Base-by-base conservation (phyloP, 2,329 filamentous ascomycete genomes). In the Ascochyta pisi region DNA sequence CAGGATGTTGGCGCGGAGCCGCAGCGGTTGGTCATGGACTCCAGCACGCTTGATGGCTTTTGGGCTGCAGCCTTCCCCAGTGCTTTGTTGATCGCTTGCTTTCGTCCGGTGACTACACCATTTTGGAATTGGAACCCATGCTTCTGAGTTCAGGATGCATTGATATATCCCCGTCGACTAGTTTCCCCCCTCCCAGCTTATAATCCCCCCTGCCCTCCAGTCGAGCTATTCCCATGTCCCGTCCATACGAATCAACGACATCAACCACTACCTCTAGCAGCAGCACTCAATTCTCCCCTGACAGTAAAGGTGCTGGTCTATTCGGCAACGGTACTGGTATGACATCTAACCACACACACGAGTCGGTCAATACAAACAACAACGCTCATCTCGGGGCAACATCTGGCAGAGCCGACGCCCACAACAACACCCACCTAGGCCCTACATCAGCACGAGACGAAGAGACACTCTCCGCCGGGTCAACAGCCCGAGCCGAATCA, bases 381-480 rank as follows among this genome's bases (percentile, higher is more conserved):
- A 62, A 62, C 49, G 41, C 50, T 38, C 54, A 60, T 29, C 54
- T 62, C n/a, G 57, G 53, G 19, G 56, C 59, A 15, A 46, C 56
- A 12, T 62, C 56, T 52, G 47, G 43, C 19, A 50, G 53, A 40
- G 39, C 50, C 16, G 52, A 64, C 5, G 39, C 44, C 6, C 44
- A 64, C 6, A 64, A 60, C 54, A 64, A 66, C 54, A 59, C 60
- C n/a, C 66, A 67, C 39, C 54, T 65, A 12, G 55, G 60, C 15
- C 42, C 60, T 19, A 64, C 65, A 33, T 55, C 64, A n/a, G 60
- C 55, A 44, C 51, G 63, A 23, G 65, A 68, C 53, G 63, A 41
- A 19, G 64, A 68, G 38, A 68, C 66, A 37, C 56, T 68, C 23
- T 67, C 66, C 26, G 64, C 64, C 19, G 64, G 64, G 13, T 66